phyloP scores from a whole-genome alignment of 306 rosid species.

The Citrullus mucosospermus region DNA sequence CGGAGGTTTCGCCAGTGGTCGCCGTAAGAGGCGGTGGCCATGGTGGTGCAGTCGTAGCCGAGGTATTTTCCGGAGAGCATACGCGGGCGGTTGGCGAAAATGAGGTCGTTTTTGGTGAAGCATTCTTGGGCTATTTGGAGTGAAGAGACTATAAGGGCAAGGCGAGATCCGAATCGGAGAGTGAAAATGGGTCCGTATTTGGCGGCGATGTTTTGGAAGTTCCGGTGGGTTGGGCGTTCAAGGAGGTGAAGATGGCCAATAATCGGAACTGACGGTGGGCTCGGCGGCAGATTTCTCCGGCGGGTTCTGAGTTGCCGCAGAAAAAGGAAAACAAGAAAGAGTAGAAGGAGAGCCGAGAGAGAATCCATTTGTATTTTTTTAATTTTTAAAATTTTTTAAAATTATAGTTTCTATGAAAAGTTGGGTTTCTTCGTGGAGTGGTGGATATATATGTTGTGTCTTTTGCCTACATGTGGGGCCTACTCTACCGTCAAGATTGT shows the following conservation, averaged over 20 bases:
- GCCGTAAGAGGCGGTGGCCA: constrained; percentile 24
- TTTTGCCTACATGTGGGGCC: no score
- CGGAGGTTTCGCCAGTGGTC: constrained; percentile 65
- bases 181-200: constrained; percentile 25
- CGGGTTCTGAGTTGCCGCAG: not conserved
- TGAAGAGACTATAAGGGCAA: constrained; percentile 26
- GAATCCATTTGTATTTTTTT: not conserved
- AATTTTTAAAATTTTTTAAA: no score
- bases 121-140: not conserved
- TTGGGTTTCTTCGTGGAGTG: no score
- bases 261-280: constrained; percentile 32
- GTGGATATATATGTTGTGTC: no score
- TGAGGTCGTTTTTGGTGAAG: not conserved
- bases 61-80: constrained; percentile 14
- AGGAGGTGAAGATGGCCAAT: constrained; percentile 41
- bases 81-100: constrained; percentile 27
- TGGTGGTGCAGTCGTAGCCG: constrained; percentile 20
- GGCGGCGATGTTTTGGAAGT: constrained; percentile 12
- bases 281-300: constrained; percentile 24
- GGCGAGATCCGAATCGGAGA: constrained; percentile 20
- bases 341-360: not conserved
- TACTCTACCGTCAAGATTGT: no score
- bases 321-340: not conserved
- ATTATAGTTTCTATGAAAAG: no score
- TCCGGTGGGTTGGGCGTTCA: constrained; percentile 19